These are phyloP conservation scores for Cyberlindnera euphorbiae DNA, from an alignment of 805 yeast genomes.

Conservation along the genomic window DNA sequence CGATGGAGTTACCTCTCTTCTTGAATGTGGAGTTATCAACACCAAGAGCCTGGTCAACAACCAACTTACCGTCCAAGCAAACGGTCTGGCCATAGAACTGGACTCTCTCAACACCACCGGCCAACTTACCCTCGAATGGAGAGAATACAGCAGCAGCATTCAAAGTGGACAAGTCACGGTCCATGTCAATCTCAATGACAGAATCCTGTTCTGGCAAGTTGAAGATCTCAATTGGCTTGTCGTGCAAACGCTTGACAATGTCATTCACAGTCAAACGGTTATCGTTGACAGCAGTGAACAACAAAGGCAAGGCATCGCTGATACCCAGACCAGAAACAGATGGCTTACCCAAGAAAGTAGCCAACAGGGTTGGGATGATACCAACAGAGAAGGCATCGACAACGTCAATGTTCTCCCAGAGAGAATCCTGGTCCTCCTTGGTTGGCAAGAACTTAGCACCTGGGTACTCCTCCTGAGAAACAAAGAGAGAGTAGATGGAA, in stretches of 20 bases:
- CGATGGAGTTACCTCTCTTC: slow-evolving; percentile 26
- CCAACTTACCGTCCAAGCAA: slow-evolving; percentile 76
- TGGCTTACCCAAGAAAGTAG: slow-evolving; percentile 56
- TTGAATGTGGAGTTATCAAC: slow-evolving; percentile 28
- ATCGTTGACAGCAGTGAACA: slow-evolving; percentile 73
- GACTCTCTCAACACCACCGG: slow-evolving; percentile 88
- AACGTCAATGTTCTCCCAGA: slow-evolving; percentile 69
- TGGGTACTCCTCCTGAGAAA: slow-evolving; percentile 67
- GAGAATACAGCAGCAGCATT: slow-evolving; percentile 43
- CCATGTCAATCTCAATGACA: slow-evolving; percentile 76
- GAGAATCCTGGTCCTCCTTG: slow-evolving; percentile 69
- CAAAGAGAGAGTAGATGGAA: slow-evolving; percentile 70
- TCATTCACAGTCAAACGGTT: slow-evolving; percentile 70
- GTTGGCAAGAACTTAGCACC: slow-evolving; percentile 74
- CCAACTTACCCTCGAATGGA: slow-evolving; percentile 52
- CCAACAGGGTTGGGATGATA: slow-evolving; percentile 65
- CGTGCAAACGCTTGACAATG: slow-evolving; percentile 67
- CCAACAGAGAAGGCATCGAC: slow-evolving; percentile 91
- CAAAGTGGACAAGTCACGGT: slow-evolving; percentile 49
- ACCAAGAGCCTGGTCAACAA: slow-evolving; percentile 59
- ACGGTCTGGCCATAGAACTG: slow-evolving; percentile 72
- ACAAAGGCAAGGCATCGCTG: slow-evolving; percentile 74
- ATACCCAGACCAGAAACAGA: slow-evolving; percentile 72
- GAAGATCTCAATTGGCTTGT: slow-evolving; percentile 78
- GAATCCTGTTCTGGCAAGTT: slow-evolving; percentile 79